A percentile compares a stretch with the other conserved stretches of the same genome.
These are phyloP conservation scores for Daedaleopsis nitida DNA, from an alignment of 768 basidiomycete genomes.

Conservation along the genomic window DNA sequence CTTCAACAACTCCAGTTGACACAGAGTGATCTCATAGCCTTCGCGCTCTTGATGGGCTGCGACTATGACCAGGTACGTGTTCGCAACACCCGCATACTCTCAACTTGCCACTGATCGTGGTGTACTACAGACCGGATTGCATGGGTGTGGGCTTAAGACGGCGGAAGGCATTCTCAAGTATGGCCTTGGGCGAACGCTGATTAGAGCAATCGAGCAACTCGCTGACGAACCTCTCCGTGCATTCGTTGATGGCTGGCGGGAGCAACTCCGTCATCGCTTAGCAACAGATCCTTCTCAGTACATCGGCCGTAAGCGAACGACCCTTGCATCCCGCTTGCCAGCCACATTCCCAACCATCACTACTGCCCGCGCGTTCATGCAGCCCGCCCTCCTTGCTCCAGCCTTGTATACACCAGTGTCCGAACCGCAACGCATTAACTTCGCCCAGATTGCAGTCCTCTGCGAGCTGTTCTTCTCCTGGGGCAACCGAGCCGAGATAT, in stretches of 20 bases:
- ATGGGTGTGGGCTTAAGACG: not conserved
- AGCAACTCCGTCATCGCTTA: not conserved
- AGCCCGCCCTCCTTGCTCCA: not conserved
- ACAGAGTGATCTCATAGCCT: not conserved
- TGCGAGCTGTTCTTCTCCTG: conserved; percentile 4
- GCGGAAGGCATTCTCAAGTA: not conserved
- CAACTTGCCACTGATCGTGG: not conserved
- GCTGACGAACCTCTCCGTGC: too few relatives aligned
- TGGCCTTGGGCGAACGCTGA: not conserved
- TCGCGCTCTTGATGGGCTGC: not conserved
- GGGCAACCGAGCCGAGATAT: not conserved
- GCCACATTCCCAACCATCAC: not conserved
- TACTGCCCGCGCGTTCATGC: not conserved
- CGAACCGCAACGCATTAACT: not conserved
- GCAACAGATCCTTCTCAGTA: not conserved
- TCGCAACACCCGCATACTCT: not conserved
- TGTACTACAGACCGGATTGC: not conserved
- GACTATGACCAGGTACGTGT: not conserved
- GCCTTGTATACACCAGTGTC: not conserved
- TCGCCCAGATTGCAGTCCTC: not conserved
- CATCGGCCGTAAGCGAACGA: not conserved
- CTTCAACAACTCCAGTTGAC: not conserved
- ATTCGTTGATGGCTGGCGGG: not conserved
- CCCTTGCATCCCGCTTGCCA: not conserved
- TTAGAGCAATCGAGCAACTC: not conserved